Base-by-base conservation (phyloP, 2,329 filamentous ascomycete species). In the Talaromyces sp. region DNA sequence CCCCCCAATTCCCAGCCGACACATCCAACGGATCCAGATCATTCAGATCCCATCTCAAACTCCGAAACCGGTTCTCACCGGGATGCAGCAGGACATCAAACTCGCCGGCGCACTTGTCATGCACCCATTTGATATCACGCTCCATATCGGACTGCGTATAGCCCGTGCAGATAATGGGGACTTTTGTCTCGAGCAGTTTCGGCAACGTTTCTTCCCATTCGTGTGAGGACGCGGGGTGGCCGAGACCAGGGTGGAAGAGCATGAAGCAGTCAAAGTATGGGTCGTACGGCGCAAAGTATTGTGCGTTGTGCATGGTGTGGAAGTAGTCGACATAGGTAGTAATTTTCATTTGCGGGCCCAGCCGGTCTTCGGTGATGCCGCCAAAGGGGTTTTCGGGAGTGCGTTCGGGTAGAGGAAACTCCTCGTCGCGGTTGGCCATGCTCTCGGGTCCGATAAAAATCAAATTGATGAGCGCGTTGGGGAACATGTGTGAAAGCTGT, bases 241-340 rank as follows among this genome's bases (percentile, higher is more conserved):
- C 95, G 19, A 99, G 83, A 9, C 95, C 95, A 0, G 95, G 95
- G 71, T 99, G 95, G 82, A 97, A 99, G 56, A 97, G 84, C 69
- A 99, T 87, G 72, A 99, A 96, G 75, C 90, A 94, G 80, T 99
- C 94, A 74, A 99, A 96, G 79, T 99, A 99, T 0, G 94, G 94
- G 72, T 99, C 94, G 72, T 95, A 97, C 0, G 95, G 94, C 61
- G 90, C 86, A 78, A 97, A 99, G 72, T 92, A 85, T 54, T 91
- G 89, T 0, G 93, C 90, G 72, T 92, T 86, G 78, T 99, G 93
- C 67, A 99, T 85, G 2, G 91, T 97, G 76, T 99, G 93, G 79
- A 95, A 99, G 79, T 99, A 97, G 68, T 99, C 94, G 56, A 97
- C 93, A 70, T 92, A 96, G 0, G 95, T 99, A 74, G 89, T 94